Conservation (phyloP, 768 basidiomycete species). For the Rickenella mellea region DNA sequence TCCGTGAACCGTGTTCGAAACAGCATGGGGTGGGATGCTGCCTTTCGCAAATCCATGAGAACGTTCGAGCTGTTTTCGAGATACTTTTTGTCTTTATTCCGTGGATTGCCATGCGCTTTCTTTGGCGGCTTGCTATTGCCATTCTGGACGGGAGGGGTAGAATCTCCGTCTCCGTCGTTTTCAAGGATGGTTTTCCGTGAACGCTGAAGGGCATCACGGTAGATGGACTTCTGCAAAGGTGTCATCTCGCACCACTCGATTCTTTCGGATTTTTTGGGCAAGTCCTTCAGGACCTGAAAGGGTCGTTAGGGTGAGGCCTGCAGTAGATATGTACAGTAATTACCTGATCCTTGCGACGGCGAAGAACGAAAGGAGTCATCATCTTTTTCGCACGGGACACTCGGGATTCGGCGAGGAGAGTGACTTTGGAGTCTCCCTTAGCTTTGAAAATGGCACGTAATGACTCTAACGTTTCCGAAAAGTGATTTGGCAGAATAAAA, state of each 20-base stretch:
- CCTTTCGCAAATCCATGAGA: constrained; percentile 95
- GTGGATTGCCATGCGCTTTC: constrained; percentile 31
- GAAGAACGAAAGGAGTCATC: constrained; percentile 98
- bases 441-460: constrained; percentile 95
- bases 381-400: constrained; percentile 95
- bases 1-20: constrained; percentile 84
- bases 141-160: constrained; percentile 19
- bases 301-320: neutral
- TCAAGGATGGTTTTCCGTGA: constrained; percentile 76
- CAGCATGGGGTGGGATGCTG: constrained; percentile 92
- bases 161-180: constrained; percentile 20
- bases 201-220: constrained; percentile 75
- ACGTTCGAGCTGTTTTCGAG: constrained; percentile 85
- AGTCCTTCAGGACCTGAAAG: constrained; percentile 75
- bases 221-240: constrained; percentile 68
- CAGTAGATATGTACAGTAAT: constrained; percentile 8
- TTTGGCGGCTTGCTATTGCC: constrained; percentile 24
- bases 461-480: constrained; percentile 65
- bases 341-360: constrained; percentile 93
- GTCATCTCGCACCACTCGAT: constrained; percentile 97
- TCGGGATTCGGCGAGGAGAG: constrained; percentile 84
- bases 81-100: constrained; percentile 57
- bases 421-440: constrained; percentile 83
- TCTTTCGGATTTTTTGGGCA: constrained; percentile 87
- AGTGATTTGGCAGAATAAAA: constrained; percentile 91